Conservation (phyloP, 768 basidiomycete species). For the Fistulinella prunicolor region DNA sequence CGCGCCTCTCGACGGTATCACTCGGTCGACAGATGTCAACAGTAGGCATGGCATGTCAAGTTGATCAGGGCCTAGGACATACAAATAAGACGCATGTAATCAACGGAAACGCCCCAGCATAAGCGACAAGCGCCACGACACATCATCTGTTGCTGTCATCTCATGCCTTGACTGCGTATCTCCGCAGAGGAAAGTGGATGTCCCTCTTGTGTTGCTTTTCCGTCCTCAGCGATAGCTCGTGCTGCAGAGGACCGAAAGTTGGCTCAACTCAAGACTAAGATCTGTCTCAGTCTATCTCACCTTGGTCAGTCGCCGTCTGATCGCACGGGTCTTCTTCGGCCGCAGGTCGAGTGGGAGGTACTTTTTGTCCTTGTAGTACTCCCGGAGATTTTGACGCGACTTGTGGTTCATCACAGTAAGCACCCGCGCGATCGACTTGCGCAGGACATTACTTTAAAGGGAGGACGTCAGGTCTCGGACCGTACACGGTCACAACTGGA, state of each 20-base stretch:
- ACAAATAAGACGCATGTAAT: slow-evolving; percentile 35
- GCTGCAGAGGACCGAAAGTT: slow-evolving; percentile 44
- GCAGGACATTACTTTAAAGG: slow-evolving; percentile 77
- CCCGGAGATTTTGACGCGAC: slow-evolving; percentile 92
- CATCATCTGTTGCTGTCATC: slow-evolving; percentile 21
- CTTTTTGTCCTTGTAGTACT: slow-evolving; percentile 97
- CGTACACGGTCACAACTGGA: not conserved
- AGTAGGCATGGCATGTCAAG: slow-evolving; percentile 35
- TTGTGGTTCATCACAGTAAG: slow-evolving; percentile 99
- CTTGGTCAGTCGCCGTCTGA: slow-evolving; percentile 91
- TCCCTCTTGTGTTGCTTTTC: slow-evolving; percentile 94
- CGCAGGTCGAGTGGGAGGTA: slow-evolving; percentile 97
- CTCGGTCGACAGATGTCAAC: too few relatives aligned
- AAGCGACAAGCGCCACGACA: slow-evolving; percentile 13
- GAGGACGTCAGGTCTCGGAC: not conserved
- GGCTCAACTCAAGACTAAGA: not conserved
- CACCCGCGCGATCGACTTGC: slow-evolving; percentile 98
- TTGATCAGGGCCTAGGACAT: slow-evolving; percentile 38
- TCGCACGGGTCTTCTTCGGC: slow-evolving; percentile 96
- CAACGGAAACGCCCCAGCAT: slow-evolving; percentile 21
- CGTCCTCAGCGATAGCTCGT: slow-evolving; percentile 83
- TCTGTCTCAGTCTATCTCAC: slow-evolving; percentile 40
- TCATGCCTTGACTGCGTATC: slow-evolving; percentile 95
- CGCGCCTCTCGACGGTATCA: too few relatives aligned
- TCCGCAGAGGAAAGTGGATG: slow-evolving; percentile 87